Conservation (phyloP, 2,329 filamentous ascomycete genomes). For the Ceratocystis cacaofunesta region DNA sequence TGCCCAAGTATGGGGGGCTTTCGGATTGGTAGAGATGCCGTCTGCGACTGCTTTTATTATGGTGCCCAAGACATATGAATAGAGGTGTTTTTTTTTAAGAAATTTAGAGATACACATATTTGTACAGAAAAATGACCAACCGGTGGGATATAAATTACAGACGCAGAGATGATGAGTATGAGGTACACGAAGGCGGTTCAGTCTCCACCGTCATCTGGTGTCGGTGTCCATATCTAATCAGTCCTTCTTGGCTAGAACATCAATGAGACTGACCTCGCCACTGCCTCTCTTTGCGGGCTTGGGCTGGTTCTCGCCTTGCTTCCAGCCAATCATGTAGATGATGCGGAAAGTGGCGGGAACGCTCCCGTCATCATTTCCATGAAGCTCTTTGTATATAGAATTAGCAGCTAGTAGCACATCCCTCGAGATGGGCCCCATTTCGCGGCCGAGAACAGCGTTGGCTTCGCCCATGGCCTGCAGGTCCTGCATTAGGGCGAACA, state of each 20-base stretch:
- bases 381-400: conserved; percentile 73
- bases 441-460: conserved; percentile 75
- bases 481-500: conserved; percentile 82
- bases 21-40: background rate
- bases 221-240: too few relatives aligned
- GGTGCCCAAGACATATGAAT: background rate
- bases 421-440: conserved; percentile 59
- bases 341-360: conserved; percentile 85
- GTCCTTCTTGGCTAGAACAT: conserved; percentile 38
- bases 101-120: background rate
- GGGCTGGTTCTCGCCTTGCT: conserved; percentile 62
- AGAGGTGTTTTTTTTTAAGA: background rate
- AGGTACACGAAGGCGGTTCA: background rate
- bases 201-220: too few relatives aligned
- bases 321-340: conserved; percentile 99
- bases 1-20: background rate
- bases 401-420: conserved; percentile 81
- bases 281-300: conserved; percentile 71
- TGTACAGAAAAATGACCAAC: background rate
- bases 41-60: background rate
- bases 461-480: conserved; percentile 92
- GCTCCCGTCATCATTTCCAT: conserved; percentile 63
- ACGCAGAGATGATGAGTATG: background rate
- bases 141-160: background rate
- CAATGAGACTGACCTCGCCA: conserved; percentile 76